phyloP scores from a whole-genome alignment of 495 filamentous ascomycete species.

The Hypoxylon rickii region DNA sequence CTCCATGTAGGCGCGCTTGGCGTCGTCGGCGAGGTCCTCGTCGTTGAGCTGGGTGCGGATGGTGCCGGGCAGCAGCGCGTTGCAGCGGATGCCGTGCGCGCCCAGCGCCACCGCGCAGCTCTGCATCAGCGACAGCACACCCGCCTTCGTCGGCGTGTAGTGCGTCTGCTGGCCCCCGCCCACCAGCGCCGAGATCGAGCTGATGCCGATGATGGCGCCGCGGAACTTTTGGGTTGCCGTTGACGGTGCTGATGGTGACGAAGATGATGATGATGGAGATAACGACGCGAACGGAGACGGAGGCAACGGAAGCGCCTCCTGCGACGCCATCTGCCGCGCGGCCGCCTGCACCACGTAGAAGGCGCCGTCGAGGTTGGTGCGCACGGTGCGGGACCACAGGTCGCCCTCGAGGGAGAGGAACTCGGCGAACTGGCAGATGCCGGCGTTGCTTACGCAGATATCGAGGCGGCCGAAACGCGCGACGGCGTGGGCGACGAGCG shows the following conservation, averaged over 20 bases:
- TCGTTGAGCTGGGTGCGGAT: constrained; percentile 87
- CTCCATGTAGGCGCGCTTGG: constrained; percentile 83
- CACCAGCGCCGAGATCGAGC: constrained; percentile 82
- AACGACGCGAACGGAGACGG: not conserved
- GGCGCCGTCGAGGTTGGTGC: constrained; percentile 82
- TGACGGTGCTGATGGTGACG: too few relatives aligned
- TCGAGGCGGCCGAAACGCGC: constrained; percentile 66
- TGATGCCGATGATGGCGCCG: constrained; percentile 82
- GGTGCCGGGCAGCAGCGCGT: constrained; percentile 84
- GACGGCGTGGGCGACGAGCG: constrained; percentile 62
- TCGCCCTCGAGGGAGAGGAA: constrained; percentile 72
- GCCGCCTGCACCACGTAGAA: constrained; percentile 87
- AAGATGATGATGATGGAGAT: too few relatives aligned
- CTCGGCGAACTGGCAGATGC: constrained; percentile 81
- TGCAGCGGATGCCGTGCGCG: constrained; percentile 76
- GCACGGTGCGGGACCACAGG: constrained; percentile 67
- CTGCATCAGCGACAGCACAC: constrained; percentile 83
- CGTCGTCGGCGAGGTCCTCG: constrained; percentile 70
- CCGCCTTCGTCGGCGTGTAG: constrained; percentile 92
- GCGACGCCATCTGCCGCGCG: constrained; percentile 74
- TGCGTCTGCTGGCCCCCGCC: constrained; percentile 81
- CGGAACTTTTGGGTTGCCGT: constrained; percentile 43
- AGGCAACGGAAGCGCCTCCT: constrained; percentile 44
- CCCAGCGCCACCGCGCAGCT: constrained; percentile 79
- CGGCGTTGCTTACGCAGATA: constrained; percentile 87